Evolutionary conservation across 2,329 filamentous ascomycete genomes (phyloP).

Genomic region (Fusarium stilboides): DNA sequence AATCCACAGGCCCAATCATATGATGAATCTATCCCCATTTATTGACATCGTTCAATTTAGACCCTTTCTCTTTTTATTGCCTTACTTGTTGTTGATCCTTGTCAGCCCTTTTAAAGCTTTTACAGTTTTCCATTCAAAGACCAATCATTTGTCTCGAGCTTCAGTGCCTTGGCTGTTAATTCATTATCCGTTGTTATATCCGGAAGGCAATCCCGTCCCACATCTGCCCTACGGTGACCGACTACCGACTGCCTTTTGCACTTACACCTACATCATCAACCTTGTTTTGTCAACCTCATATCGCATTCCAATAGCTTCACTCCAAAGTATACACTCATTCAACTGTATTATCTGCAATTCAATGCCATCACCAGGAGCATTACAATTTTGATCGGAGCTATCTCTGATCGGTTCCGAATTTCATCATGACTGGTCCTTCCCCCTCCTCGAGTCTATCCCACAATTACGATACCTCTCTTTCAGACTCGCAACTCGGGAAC

Average conservation of each 20-base stretch:
- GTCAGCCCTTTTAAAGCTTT: slow-evolving; percentile 12
- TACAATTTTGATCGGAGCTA: slow-evolving; percentile 35
- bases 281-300: not conserved
- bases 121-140: not conserved
- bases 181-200: slow-evolving; percentile 22
- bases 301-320: not conserved
- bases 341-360: not conserved
- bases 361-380: slow-evolving; percentile 37
- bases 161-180: slow-evolving; percentile 19
- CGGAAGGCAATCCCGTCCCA: slow-evolving; percentile 14
- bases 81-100: slow-evolving; percentile 26
- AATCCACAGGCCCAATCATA: slow-evolving; percentile 14
- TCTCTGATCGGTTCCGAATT: slow-evolving; percentile 22
- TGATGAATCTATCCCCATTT: slow-evolving; percentile 13
- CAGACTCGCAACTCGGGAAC: slow-evolving; percentile 28
- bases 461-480: slow-evolving; percentile 52
- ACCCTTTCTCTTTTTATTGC: slow-evolving; percentile 5
- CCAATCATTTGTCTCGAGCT: slow-evolving; percentile 26
- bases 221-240: slow-evolving; percentile 19
- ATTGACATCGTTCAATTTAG: too few species aligned
- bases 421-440: slow-evolving; percentile 52
- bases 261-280: not conserved
- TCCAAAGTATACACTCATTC: not conserved
- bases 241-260: slow-evolving; percentile 1
- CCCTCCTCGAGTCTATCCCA: slow-evolving; percentile 50